Conservation (phyloP, 225 moss, liverwort and hornwort genomes). For the Thuidium tamariscinum region DNA sequence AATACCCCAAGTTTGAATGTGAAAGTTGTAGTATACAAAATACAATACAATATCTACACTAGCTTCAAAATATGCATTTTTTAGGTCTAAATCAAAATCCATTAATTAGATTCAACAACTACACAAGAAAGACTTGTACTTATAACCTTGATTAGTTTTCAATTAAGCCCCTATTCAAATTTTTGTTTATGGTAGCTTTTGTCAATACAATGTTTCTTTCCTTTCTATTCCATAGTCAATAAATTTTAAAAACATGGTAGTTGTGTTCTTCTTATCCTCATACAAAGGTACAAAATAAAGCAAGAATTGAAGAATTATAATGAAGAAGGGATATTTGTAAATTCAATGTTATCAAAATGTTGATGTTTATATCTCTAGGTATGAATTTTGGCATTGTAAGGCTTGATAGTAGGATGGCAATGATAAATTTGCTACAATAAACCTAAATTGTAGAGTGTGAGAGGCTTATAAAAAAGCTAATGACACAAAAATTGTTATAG, state of each 20-base stretch:
- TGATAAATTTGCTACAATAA: too few relatives aligned
- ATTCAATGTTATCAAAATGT: too few relatives aligned
- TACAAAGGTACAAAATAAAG: neutral
- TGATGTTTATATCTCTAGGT: too few relatives aligned
- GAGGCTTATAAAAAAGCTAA: too few relatives aligned
- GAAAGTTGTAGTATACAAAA: neutral
- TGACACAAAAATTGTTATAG: too few relatives aligned
- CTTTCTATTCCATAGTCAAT: neutral
- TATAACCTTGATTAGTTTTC: neutral
- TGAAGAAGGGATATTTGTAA: too few relatives aligned
- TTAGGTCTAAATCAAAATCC: rapidly evolving
- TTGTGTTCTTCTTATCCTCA: neutral
- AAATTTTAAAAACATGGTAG: neutral
- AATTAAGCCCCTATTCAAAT: neutral
- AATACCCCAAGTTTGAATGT: neutral
- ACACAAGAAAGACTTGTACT: neutral
- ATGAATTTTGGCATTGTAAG: too few relatives aligned
- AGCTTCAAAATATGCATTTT: neutral
- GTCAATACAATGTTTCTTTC: neutral
- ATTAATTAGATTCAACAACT: neutral
- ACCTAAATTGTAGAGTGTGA: too few relatives aligned
- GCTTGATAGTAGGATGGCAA: too few relatives aligned
- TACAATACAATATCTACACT: too few relatives aligned
- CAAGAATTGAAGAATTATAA: too few relatives aligned
- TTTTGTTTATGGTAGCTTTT: neutral